phyloP scores from a whole-genome alignment of 805 yeast genomes.

The Lachancea sp. region DNA sequence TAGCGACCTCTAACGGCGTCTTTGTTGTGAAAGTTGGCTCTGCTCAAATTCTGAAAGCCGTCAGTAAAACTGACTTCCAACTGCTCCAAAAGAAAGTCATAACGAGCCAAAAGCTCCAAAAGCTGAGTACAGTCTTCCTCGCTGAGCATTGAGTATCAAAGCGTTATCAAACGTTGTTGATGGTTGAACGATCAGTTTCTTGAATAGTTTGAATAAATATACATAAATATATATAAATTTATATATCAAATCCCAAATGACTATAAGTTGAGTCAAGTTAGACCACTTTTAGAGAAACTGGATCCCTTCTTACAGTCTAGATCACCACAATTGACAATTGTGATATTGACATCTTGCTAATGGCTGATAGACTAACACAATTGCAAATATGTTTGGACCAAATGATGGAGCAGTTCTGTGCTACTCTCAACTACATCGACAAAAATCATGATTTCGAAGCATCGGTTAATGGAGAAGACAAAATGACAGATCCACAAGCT shows the following conservation, averaged over 20 bases:
- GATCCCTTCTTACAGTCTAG: no score
- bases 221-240: no score
- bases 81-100: slow-evolving; percentile 27
- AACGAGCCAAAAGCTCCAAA: slow-evolving; percentile 17
- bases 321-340: background rate
- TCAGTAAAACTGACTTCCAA: slow-evolving; percentile 19
- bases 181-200: no score
- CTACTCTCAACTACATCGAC: slow-evolving; percentile 73
- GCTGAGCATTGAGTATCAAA: background rate
- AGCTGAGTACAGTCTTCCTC: slow-evolving; percentile 11
- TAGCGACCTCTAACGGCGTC: slow-evolving; percentile 28
- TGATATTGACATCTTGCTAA: slow-evolving; percentile 16
- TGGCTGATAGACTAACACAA: slow-evolving; percentile 88
- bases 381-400: slow-evolving; percentile 80
- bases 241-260: no score
- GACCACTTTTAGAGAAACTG: background rate
- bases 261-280: background rate
- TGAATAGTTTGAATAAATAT: no score
- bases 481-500: slow-evolving; percentile 55
- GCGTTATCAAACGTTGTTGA: no score
- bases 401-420: slow-evolving; percentile 71
- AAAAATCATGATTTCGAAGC: slow-evolving; percentile 61
- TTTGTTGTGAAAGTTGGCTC: slow-evolving; percentile 31
- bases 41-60: slow-evolving; percentile 24
- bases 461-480: slow-evolving; percentile 41